Evolutionary conservation across 2,329 filamentous ascomycete species (phyloP), one percentile per base, ranked within the genome.

Genomic region (Paecilomyces sp.): DNA sequence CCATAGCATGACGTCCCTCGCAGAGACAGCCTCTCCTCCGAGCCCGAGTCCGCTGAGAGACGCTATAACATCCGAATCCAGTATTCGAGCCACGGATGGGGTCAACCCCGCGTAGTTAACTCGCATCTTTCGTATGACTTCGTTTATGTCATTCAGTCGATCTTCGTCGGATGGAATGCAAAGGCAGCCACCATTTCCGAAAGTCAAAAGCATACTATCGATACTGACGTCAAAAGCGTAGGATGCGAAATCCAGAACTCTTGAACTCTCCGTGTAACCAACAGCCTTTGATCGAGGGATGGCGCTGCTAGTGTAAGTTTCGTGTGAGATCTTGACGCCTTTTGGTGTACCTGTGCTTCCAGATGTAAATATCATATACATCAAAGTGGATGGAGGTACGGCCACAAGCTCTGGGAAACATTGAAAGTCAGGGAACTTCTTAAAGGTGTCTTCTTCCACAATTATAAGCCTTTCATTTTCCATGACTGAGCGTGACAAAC

Each of bases 331-430:
- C 36, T 85, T 82, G 18, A 88, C 82, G 2, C 85, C 86, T 58
- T 85, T 84, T 1, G 72, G 72, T 0, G 70, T 73, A 25, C 80
- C 80, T 0, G 83, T 82, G 8, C 82, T 83, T 0, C 82, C 82
- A 9, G 81, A 82, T 1, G 81, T 83, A 64, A 88, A 85, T 13
- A 89, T 80, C 2, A 86, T 78, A 67, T 86, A 89, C 2, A 87
- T 72, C 2, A 85, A 64, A 36, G 61, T 61, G 25, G 66, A 66
- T n/a, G 71, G 54, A 3, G 72, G 68, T 3, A 75, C 72, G 5
- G 58, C 24, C 2, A 66, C 60, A 33, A 72, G 55, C 3, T 57
- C 47, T 2, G 61, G 24, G 28, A 61, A 59, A 31, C 50, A n/a
- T 12, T 61, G 54, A 3, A 55, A 52, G 8, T 25, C 57, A 13